Evolutionary conservation across 495 filamentous ascomycete genomes (phyloP), one percentile per base, ranked within the genome.

Genomic region (Opeltia flavorubescens): DNA sequence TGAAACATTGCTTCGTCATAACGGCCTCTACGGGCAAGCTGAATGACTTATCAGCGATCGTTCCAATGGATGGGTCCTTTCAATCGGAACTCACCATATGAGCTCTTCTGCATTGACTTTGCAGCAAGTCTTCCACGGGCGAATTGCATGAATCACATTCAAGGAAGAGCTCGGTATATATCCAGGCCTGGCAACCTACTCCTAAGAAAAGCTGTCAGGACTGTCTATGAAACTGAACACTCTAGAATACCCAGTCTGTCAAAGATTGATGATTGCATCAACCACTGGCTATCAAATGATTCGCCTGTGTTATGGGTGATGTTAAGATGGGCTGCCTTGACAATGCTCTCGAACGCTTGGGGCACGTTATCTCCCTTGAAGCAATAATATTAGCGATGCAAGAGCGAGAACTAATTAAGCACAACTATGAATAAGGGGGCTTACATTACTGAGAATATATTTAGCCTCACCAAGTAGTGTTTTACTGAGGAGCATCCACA

Each of bases 401-500:
- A 50, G 49, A 5, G 13, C 18, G 15, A 23, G 5, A 18, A 13
- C n/a, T n/a, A n/a, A n/a, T n/a, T n/a, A n/a, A n/a, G n/a, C n/a
- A n/a, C n/a, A n/a, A n/a, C n/a, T n/a, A n/a, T n/a, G n/a, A n/a
- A n/a, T n/a, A n/a, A n/a, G 20, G 24, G 15, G 4, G 11, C 66
- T 39, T 62, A 78, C 79, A 52, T 72, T 71, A 35, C 74, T 69
- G 52, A 95, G 70, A 27, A 75, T 71, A 40, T 91, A 65, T 60
- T 86, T 93, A 3, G 89, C 85, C 62, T 96, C 89, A 48, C 83
- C 88, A 45, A 95, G 69, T 25, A 94, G 66, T 0, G 87, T 82
- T 3, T 86, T 88, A 52, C 84, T 89, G 64, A 89, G 74, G 4
- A 96, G 66, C 28, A 80, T 78, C 78, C 86, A 93, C 77, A 91